Conservation (phyloP, 805 yeast species). For the Kazachstania viticola region DNA sequence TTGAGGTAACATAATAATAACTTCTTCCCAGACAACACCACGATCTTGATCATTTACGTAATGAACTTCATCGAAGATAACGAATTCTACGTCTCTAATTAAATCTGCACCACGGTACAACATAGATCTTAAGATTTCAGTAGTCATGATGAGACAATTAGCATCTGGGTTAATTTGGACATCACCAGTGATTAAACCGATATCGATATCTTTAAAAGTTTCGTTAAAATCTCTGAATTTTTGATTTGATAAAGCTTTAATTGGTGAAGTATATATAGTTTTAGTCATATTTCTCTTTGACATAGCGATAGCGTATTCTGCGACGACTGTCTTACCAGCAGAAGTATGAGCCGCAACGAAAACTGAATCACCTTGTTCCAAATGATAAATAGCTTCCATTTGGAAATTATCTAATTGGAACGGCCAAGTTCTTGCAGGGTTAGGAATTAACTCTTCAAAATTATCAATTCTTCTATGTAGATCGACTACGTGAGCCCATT, state of each 20-base stretch:
- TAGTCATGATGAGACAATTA: conserved; percentile 92
- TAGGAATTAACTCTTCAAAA: conserved; percentile 79
- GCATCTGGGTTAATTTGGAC: conserved; percentile 97
- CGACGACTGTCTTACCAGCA: conserved; percentile 97
- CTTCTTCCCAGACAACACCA: conserved; percentile 99
- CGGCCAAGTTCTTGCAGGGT: conserved; percentile 91
- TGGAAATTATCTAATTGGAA: conserved; percentile 91
- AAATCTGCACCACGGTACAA: conserved; percentile 92
- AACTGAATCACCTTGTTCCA: conserved; percentile 96
- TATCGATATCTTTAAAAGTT: conserved; percentile 69
- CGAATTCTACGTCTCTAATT: conserved; percentile 94
- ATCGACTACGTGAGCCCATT: conserved; percentile 96
- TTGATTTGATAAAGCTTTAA: conserved; percentile 82
- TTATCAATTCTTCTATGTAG: conserved; percentile 72
- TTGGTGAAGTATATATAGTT: conserved; percentile 92
- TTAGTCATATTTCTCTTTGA: conserved; percentile 93
- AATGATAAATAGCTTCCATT: conserved; percentile 90
- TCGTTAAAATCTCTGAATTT: conserved; percentile 81
- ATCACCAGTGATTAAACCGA: conserved; percentile 94
- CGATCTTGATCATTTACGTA: conserved; percentile 94
- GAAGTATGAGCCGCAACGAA: conserved; percentile 98
- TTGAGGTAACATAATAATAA: conserved; percentile 93
- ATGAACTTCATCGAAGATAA: conserved; percentile 95
- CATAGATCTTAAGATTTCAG: conserved; percentile 92
- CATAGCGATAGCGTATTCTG: conserved; percentile 97